These are phyloP conservation scores for Pyrenula massariospora DNA, from an alignment of 495 filamentous ascomycete genomes.

Conservation along the genomic window DNA sequence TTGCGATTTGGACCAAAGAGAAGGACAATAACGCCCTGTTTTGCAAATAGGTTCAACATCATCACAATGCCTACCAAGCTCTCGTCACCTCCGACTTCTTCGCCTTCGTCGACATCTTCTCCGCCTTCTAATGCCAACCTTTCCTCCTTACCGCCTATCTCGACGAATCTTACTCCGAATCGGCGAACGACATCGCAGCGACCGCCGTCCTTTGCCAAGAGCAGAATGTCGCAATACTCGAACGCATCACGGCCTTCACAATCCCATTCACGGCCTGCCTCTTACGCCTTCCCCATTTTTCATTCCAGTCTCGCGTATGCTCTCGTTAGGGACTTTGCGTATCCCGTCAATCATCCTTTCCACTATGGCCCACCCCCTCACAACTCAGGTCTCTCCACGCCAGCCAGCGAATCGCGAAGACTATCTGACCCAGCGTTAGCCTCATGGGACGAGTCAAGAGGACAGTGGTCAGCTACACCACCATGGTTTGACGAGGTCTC, in stretches of 20 bases:
- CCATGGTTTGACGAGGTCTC: slow-evolving; percentile 31
- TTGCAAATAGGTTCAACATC: background rate
- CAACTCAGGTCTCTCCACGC: slow-evolving; percentile 72
- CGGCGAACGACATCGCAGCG: slow-evolving; percentile 49
- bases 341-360: slow-evolving; percentile 66
- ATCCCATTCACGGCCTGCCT: slow-evolving; percentile 57
- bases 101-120: slow-evolving; percentile 1
- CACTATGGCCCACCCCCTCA: slow-evolving; percentile 90
- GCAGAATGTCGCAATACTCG: slow-evolving; percentile 60
- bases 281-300: slow-evolving; percentile 70
- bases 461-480: slow-evolving; percentile 34
- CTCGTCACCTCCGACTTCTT: background rate
- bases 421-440: slow-evolving; percentile 67
- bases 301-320: slow-evolving; percentile 83
- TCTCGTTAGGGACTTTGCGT: slow-evolving; percentile 91
- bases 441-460: slow-evolving; percentile 39
- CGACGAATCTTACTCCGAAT: slow-evolving; percentile 42
- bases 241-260: slow-evolving; percentile 43
- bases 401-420: slow-evolving; percentile 67
- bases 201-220: slow-evolving; percentile 60
- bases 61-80: background rate
- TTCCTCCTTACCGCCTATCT: slow-evolving; percentile 49
- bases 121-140: slow-evolving; percentile 36
- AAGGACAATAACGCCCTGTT: background rate
- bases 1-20: background rate